Base-by-base conservation (phyloP, 2,329 filamentous ascomycete genomes). In the Ophiostoma ulmi region DNA sequence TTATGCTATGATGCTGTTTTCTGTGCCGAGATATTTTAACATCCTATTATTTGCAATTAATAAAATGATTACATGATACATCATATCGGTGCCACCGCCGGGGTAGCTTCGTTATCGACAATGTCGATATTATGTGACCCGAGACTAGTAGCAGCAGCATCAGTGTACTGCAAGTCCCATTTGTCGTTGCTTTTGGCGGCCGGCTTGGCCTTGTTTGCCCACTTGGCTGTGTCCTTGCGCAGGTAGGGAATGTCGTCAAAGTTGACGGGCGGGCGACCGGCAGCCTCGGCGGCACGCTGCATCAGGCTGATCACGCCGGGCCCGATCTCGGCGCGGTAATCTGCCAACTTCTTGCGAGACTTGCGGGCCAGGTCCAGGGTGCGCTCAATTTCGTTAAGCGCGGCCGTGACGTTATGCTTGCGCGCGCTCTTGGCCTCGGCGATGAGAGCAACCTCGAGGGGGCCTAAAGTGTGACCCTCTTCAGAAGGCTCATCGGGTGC, bases 261-360 rank as follows among this genome's bases (percentile, higher is more conserved):
- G 35, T 77, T 73, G 5, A 76, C 75, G 20, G 73, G 72, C 35
- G 44, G 52, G 38, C 70, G 44, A 8, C 75, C 74, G 1, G 76
- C 76, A 52, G 78, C 77, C 14, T 74, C 65, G 13, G 77, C 78
- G 7, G 78, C 78, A 66, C 74, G 71, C 71, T 71, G 73, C 78
- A 80, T 78, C 20, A 80, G 77, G 17, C 70, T 55, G 3, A 80
- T 36, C 1, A 75, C 73, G 48, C 73, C 73, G 11, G 22, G 38
- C 63, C 76, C 75, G 20, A 80, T 58, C 36, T 64, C 35, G 48
- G 64, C 70, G 8, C 72, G 74, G 68, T 78, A 74, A 0, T 44
- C 39, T 5, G 66, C 65, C 22, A 78, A 69, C 35, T 58, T 38
- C 69, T 70, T 39, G 41, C 78, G 74, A 8, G 72, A 74, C 6